Evolutionary conservation across 495 filamentous ascomycete genomes (phyloP).

Genomic region (Aspergillus cristatus): DNA sequence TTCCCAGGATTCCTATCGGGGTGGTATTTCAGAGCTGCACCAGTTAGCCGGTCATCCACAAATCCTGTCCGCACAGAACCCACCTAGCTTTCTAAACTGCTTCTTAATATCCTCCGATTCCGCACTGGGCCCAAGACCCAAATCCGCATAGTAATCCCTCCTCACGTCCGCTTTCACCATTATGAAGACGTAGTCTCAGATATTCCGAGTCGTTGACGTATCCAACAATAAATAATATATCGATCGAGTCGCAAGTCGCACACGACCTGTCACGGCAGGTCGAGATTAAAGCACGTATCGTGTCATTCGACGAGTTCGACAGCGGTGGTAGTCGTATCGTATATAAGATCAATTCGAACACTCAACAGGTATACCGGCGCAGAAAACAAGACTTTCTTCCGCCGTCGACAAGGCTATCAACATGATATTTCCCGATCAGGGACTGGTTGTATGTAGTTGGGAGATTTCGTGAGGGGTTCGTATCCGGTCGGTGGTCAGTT

Average conservation of each 20-base stretch:
- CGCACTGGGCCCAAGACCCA: constrained; percentile 56
- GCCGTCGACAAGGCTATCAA: no score
- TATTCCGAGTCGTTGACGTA: no score
- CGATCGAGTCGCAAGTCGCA: constrained; percentile 1
- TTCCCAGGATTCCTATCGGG: constrained; percentile 83
- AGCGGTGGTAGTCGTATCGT: no score
- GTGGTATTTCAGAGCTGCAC: constrained; percentile 69
- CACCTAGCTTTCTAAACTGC: constrained; percentile 79
- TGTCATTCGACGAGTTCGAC: no score
- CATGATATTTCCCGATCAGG: not conserved
- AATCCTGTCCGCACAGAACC: constrained; percentile 7
- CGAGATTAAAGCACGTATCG: no score
- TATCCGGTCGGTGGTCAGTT: not conserved
- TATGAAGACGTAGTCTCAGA: constrained; percentile 20
- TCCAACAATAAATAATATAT: no score
- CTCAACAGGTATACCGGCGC: no score
- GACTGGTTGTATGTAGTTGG: not conserved
- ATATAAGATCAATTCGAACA: no score
- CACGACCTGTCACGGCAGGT: constrained; percentile 14
- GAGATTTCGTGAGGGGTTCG: no score
- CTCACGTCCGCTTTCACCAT: constrained; percentile 71
- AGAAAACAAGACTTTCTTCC: no score
- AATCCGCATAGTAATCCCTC: constrained; percentile 80
- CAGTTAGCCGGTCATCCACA: constrained; percentile 2
- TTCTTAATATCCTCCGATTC: constrained; percentile 68